phyloP scores from a whole-genome alignment of 148 eudicot species.

The Vaccinium macrocarpon region DNA sequence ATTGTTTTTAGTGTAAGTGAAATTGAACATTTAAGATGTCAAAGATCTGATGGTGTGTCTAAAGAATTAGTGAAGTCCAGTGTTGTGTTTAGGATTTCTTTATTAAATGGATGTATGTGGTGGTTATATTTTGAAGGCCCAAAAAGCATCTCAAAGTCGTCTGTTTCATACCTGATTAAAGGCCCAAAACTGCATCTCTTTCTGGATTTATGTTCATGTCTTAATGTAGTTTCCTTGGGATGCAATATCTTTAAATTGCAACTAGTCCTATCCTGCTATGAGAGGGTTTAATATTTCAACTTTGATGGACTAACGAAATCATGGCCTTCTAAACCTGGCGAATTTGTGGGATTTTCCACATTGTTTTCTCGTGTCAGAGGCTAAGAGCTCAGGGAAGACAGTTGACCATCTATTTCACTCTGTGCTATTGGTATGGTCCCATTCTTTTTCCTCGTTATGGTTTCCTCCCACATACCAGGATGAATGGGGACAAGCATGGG shows the following conservation, averaged over 20 bases:
- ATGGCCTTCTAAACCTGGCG: neutral
- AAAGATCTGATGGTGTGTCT: neutral
- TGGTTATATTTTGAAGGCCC: neutral
- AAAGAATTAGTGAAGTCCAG: neutral
- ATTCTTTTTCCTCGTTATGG: neutral
- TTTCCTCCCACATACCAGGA: neutral
- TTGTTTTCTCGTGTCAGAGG: neutral
- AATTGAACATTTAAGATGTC: slow-evolving; percentile 5
- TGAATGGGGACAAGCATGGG: neutral
- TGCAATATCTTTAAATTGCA: neutral
- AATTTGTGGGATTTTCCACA: neutral
- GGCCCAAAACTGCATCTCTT: too few species aligned
- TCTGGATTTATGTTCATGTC: too few species aligned
- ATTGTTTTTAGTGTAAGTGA: neutral
- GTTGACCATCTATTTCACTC: neutral
- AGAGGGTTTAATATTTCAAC: neutral
- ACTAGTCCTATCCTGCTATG: neutral
- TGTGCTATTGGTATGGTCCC: neutral
- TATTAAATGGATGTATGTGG: neutral
- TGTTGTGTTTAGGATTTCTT: neutral
- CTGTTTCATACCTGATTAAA: too few species aligned
- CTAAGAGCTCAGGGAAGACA: neutral
- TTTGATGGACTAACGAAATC: neutral
- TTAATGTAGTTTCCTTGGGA: neutral
- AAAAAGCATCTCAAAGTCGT: neutral